phyloP scores from a whole-genome alignment of 352 stramenopile species.

The Pelagophyceae sp. region DNA sequence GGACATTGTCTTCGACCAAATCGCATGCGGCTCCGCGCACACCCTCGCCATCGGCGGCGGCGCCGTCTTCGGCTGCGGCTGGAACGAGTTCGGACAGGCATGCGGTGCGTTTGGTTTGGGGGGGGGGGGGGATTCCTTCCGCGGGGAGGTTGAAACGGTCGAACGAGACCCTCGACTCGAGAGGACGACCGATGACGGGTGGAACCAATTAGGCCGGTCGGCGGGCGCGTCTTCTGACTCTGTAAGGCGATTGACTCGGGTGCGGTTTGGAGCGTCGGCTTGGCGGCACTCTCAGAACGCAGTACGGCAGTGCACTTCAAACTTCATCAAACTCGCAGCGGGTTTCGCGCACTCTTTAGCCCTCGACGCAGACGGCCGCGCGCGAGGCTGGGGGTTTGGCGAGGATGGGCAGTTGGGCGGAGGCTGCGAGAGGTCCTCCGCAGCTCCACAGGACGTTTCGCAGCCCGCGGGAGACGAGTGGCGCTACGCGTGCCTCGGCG shows the following conservation, averaged over 20 bases:
- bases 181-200: no score
- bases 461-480: background rate
- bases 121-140: no score
- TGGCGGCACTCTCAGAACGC: background rate
- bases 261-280: background rate
- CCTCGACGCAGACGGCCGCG: conserved; percentile 31
- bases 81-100: conserved; percentile 18
- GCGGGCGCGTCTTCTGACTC: background rate
- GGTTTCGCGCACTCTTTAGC: conserved; percentile 64
- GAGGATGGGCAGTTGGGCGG: conserved; percentile 54
- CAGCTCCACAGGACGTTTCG: background rate
- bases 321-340: conserved; percentile 48
- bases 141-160: no score
- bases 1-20: background rate
- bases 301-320: background rate
- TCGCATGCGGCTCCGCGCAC: conserved; percentile 65
- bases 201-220: no score
- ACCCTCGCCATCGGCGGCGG: conserved; percentile 52
- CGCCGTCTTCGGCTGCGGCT: conserved; percentile 50
- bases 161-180: no score
- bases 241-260: background rate
- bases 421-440: conserved; percentile 25
- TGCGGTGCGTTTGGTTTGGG: no score
- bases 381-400: conserved; percentile 54
- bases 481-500: background rate